Evolutionary conservation across 2,329 filamentous ascomycete genomes (phyloP), one percentile per base, ranked within the genome.

Genomic region (Ascochyta viciae-villosae): DNA sequence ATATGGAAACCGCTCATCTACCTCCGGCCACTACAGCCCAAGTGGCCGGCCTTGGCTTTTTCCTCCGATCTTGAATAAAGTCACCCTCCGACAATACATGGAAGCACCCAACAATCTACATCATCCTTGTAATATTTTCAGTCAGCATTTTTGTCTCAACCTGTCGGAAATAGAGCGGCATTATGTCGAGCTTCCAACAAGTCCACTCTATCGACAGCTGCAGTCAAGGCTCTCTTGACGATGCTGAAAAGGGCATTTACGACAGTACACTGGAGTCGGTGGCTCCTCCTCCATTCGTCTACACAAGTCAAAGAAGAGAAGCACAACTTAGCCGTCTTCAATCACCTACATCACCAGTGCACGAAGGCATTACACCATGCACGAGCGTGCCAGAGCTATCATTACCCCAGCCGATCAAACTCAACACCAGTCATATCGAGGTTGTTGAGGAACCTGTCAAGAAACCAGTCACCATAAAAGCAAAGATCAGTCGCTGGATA

Each of bases 231-330:
- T 68, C 69, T 15, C 43, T 73, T 26, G 64, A 70, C 44, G 68
- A 72, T 63, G 70, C 71, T 33, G 72, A 74, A 54, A 73, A 73
- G 57, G 72, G 72, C 42, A 65, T 73, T 39, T 65, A 63, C 41
- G 66, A 71, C 39, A 66, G 51, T 27, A 63, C 70, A 38, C n/a
- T 63, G 29, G 64, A 65, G 38, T 38, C 64, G 46, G 59, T 55
- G 19, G 62, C 66, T 39, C 67, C 71, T 44, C 58, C 59, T 33
- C 61, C 67, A 16, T 72, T 72, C 23, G 64, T 70, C 15, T 74
- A 70, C 58, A 40, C 72, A 29, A 61, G 43, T 16, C 60, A 63
- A 24, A 64, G 65, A 34, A 56, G 26, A 19, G 12, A 45, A 3
- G 24, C 27, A 16, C 43, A 56, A 27, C 37, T 64, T 48, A 49